Base-by-base conservation (phyloP, 148 eudicot species). In the Rheum nobile region DNA sequence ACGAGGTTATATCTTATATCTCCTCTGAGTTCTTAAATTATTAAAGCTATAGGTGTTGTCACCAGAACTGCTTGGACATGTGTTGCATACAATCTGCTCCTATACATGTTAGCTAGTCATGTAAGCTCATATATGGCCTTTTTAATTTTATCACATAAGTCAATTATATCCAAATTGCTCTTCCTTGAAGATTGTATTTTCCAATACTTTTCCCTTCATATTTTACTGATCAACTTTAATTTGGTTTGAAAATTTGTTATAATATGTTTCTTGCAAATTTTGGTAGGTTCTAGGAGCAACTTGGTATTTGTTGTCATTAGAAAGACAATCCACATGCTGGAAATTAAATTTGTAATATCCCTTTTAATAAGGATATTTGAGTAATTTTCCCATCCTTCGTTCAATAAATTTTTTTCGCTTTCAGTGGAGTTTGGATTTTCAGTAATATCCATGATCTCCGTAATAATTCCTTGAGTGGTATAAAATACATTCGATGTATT, bases 281-380 rank as follows among this genome's bases (percentile, higher is more conserved):
- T 80, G 65, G 65, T 67, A 89, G 93, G 82, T 89, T 26, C 74
- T 89, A 14, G 93, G 93, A n/a, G 84, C 93, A 17, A 80, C 84
- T 34, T 89, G 93, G 93, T 89, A 89, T 77, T 78, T 86, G 19
- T 41, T 89, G 76, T 89, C 93, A 1, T 74, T 89, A 44, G 88
- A 86, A 77, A 80, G 90, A 73, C 79, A 77, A 70, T 86, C 93
- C 34, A 76, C 90, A 9, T 89, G 90, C 75, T 89, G 90, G 93
- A 85, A 85, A 42, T 71, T 73, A n/a, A n/a, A n/a, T n/a, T n/a
- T n/a, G n/a, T n/a, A n/a, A n/a, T n/a, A n/a, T n/a, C n/a, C n/a
- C n/a, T n/a, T n/a, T n/a, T n/a, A n/a, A n/a, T n/a, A n/a, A n/a
- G n/a, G n/a, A n/a, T n/a, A n/a, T n/a, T n/a, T n/a, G n/a, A n/a